Base-by-base conservation (phyloP, 495 filamentous ascomycete genomes). In the Haplographium delicatum region DNA sequence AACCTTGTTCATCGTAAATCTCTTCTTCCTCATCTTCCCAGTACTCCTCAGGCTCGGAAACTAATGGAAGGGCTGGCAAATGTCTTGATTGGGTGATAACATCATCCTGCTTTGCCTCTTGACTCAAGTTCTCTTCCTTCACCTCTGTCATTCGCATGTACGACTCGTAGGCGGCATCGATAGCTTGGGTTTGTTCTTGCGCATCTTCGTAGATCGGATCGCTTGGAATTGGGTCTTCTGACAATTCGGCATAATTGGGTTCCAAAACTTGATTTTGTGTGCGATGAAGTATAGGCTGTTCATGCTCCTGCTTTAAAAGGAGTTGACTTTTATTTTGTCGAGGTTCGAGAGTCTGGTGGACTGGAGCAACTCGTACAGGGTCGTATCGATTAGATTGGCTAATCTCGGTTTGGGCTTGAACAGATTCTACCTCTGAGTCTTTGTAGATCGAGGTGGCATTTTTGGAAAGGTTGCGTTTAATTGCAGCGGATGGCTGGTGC, bases 1-100 rank as follows among this genome's bases (percentile, higher is more conserved):
- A 91, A 2, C 83, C 88, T 60, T 89, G 85, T 8, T 89, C 87
- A n/a, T 88, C 85, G 49, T 86, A 87, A 57, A 83, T 82, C 47
- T 87, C 84, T 27, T 87, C 83, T 7, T 83, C 79, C 5, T 90
- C 84, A 24, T 88, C 82, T 19, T 87, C 84, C 79, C 81, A 87
- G 61, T 81, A 88, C 57, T 88, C 82, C 57, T 88, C 85, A 3
- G 76, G 68, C 48, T 88, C 86, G 1, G 75, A 71, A 9, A 60
- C 53, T 33, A 65, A 60, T 5, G 64, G 54, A 5, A 60, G 53
- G 13, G 60, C 26, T 51, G 61, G 51, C 31, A 54, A 9, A 37
- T 47, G 51, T 51, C 45, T 31, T 20, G 48, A 31, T 15, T 48
- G 44, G 30, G 25, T 34, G 25, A 54, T 37, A 13, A 55, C 38